A percentile compares a stretch with the other conserved stretches of the same genome.
phyloP scores from a whole-genome alignment of 2,329 filamentous ascomycete genomes.

The Calonectria leucothoes region DNA sequence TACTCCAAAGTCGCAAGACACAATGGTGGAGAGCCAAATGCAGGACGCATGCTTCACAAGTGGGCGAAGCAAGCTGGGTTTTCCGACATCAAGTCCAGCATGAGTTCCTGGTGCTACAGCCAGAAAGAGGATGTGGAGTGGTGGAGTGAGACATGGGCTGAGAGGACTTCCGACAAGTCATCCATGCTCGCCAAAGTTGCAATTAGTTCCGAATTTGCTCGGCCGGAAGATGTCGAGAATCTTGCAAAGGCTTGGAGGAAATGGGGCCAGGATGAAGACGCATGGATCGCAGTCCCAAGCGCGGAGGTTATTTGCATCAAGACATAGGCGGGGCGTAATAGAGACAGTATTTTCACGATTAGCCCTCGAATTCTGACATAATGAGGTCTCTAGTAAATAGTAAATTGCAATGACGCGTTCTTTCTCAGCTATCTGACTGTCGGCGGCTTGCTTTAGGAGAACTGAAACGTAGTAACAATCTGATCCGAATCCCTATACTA shows the following conservation, averaged over 20 bases:
- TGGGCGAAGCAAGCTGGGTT: conserved; percentile 1
- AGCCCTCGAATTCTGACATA: no score
- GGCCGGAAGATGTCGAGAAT: neutral
- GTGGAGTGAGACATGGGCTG: conserved; percentile 6
- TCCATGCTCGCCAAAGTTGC: neutral
- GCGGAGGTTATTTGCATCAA: conserved; percentile 1
- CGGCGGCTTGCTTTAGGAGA: no score
- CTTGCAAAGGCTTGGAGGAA: neutral
- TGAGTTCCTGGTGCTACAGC: conserved; percentile 4
- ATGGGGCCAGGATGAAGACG: neutral
- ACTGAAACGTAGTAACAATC: no score
- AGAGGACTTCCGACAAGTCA: neutral
- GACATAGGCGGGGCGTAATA: no score
- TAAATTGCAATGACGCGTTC: no score
- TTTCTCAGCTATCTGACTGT: no score
- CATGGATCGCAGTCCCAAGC: neutral
- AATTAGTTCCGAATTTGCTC: neutral
- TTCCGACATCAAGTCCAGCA: neutral
- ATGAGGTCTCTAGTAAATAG: no score
- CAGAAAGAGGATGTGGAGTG: neutral
- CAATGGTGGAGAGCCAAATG: conserved; percentile 2
- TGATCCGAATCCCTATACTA: no score
- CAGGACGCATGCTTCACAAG: neutral
- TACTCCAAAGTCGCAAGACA: neutral
- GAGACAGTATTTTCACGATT: no score